Conservation (phyloP, 768 basidiomycete genomes). For the Kwoniella botswanensis region DNA sequence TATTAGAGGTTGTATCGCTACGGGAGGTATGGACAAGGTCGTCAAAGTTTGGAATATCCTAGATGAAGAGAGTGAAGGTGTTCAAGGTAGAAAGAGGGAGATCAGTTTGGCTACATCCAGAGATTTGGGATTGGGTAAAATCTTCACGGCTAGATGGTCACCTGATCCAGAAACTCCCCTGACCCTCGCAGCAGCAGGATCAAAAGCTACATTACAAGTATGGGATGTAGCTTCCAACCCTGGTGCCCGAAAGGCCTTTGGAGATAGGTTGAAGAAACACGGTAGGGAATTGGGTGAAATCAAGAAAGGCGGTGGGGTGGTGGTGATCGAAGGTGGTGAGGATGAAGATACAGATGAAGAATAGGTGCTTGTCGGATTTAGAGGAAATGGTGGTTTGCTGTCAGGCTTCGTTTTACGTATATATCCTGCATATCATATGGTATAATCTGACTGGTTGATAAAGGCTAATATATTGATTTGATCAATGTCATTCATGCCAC, state of each 20-base stretch:
- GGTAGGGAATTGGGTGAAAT: slow-evolving; percentile 66
- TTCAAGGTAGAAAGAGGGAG: slow-evolving; percentile 49
- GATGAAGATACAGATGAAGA: slow-evolving; percentile 23
- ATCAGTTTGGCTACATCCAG: slow-evolving; percentile 59
- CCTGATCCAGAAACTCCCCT: slow-evolving; percentile 82
- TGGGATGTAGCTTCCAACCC: slow-evolving; percentile 91
- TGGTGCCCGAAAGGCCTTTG: slow-evolving; percentile 82
- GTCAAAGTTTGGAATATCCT: slow-evolving; percentile 94
- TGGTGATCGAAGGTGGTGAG: slow-evolving; percentile 61
- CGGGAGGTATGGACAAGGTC: slow-evolving; percentile 88
- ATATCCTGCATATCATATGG: too few species aligned
- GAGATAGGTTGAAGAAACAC: slow-evolving; percentile 72
- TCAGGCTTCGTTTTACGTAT: too few species aligned
- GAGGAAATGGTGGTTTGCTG: too few species aligned
- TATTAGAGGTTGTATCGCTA: slow-evolving; percentile 85
- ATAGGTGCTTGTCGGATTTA: not conserved
- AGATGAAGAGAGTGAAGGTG: slow-evolving; percentile 61
- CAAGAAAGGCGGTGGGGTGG: slow-evolving; percentile 56
- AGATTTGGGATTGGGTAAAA: slow-evolving; percentile 94
- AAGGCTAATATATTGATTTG: too few species aligned
- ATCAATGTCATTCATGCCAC: too few species aligned
- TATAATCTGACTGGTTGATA: too few species aligned
- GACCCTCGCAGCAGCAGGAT: slow-evolving; percentile 91
- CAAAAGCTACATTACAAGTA: slow-evolving; percentile 88
- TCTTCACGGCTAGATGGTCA: slow-evolving; percentile 88